A percentile compares a stretch with the other conserved stretches of the same genome.
Conservation (phyloP, 148 eudicot species). For the Rhododendron kiyosumense region DNA sequence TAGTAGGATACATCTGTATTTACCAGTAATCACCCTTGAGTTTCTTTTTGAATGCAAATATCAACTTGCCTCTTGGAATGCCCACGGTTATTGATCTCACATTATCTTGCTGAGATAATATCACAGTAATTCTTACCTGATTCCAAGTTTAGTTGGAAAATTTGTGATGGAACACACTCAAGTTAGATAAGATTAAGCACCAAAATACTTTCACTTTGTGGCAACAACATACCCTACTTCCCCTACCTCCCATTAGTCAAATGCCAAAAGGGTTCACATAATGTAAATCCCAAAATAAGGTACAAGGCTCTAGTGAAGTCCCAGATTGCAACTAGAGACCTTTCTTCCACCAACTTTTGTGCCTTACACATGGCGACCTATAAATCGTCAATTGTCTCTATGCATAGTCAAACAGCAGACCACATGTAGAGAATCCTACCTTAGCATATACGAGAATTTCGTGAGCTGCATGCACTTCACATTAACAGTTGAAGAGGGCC, state of each 20-base stretch:
- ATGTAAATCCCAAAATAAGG: not conserved
- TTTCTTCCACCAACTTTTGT: not conserved
- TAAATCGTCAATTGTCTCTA: not conserved
- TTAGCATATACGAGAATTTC: slow-evolving; percentile 7
- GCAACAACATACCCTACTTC: not conserved
- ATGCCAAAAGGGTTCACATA: not conserved
- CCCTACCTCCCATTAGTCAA: not conserved
- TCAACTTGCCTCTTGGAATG: not conserved
- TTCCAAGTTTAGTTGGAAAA: not conserved
- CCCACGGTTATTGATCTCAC: not conserved
- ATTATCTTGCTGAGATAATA: not conserved
- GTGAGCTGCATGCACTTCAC: slow-evolving; percentile 20
- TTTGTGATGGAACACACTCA: not conserved
- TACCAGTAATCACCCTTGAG: not conserved
- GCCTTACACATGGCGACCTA: not conserved
- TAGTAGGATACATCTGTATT: not conserved
- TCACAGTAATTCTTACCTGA: not conserved
- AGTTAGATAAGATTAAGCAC: not conserved
- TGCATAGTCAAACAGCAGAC: slow-evolving; percentile 1
- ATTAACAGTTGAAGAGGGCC: slow-evolving; percentile 23
- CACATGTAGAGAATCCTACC: slow-evolving; percentile 9
- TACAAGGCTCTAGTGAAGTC: not conserved
- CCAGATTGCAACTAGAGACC: not conserved
- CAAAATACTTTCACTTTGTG: not conserved
- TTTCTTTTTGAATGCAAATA: not conserved